A percentile compares a stretch with the other conserved stretches of the same genome.
phyloP scores from a whole-genome alignment of 371 early-diverging fungal species.

The Paraphysoderma sedebokerense region DNA sequence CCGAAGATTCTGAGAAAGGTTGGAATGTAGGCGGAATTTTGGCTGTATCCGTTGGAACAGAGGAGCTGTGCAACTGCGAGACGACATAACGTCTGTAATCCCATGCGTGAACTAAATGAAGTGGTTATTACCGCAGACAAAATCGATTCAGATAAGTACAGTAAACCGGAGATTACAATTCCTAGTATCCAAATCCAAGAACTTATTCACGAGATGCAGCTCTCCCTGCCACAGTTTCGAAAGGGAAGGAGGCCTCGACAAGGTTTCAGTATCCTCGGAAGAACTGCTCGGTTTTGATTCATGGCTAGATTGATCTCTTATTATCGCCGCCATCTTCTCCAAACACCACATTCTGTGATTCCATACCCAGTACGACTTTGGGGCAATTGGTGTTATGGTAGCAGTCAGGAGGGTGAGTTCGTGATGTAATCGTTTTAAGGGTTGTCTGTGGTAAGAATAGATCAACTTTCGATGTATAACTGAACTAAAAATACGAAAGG shows the following conservation, averaged over 20 bases:
- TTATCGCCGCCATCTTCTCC: conserved; percentile 20
- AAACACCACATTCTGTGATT: conserved; percentile 86
- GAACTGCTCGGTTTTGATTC: too few species aligned
- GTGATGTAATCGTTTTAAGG: conserved; percentile 15
- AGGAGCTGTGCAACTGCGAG: conserved; percentile 18
- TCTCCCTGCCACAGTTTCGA: conserved; percentile 47
- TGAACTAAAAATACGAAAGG: neutral
- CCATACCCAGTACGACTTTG: conserved; percentile 89
- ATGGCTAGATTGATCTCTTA: too few species aligned
- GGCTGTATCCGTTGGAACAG: too few species aligned
- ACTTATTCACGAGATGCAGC: conserved; percentile 45
- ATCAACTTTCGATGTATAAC: neutral
- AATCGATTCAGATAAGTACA: conserved; percentile 5
- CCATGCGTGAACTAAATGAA: conserved; percentile 78
- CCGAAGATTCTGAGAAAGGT: too few species aligned
- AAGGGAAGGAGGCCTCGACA: conserved; percentile 30
- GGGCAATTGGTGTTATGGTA: conserved; percentile 36
- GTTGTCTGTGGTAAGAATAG: conserved; percentile 10
- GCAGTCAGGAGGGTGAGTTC: conserved; percentile 49
- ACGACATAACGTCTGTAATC: conserved; percentile 74
- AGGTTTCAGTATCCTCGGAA: too few species aligned
- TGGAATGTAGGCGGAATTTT: too few species aligned
- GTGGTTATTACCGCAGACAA: neutral
- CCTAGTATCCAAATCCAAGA: conserved; percentile 69
- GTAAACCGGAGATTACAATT: too few species aligned